Percentiles rank a stretch among this genome's conserved stretches.
Conservation (phyloP, 176 grass and related monocot genomes). For the Ensete glaucum region DNA sequence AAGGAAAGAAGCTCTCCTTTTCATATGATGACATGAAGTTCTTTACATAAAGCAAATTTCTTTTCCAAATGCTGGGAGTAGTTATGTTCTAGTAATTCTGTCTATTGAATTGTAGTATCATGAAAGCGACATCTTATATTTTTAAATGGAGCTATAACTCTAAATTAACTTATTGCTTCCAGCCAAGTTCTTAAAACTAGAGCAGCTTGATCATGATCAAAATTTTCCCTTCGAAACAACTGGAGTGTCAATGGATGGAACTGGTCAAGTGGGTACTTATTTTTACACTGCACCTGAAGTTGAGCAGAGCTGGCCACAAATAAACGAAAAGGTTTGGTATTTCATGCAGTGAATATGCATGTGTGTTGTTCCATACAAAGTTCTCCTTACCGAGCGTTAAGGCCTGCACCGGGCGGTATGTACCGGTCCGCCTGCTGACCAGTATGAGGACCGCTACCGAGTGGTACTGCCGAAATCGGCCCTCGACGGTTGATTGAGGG, state of each 20-base stretch:
- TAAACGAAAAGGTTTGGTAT: slow-evolving; percentile 82
- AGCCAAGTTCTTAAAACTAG: slow-evolving; percentile 96
- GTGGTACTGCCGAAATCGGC: too few relatives aligned
- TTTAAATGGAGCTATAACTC: neutral
- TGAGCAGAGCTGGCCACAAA: slow-evolving; percentile 89
- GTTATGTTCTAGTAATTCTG: too few relatives aligned
- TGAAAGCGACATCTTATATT: neutral
- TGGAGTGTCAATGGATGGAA: slow-evolving; percentile 80
- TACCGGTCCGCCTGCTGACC: too few relatives aligned
- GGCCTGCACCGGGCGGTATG: too few relatives aligned
- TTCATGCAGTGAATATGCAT: neutral
- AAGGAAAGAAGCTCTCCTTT: neutral
- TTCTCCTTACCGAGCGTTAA: too few relatives aligned
- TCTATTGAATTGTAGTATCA: neutral
- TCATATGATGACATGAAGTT: too few relatives aligned
- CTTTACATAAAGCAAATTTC: too few relatives aligned
- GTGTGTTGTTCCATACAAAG: neutral
- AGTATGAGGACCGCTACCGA: too few relatives aligned
- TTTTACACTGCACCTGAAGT: slow-evolving; percentile 96
- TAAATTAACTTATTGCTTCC: neutral
- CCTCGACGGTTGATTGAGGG: too few relatives aligned
- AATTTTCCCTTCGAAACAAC: slow-evolving; percentile 69
- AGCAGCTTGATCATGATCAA: slow-evolving; percentile 85
- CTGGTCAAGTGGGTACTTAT: slow-evolving; percentile 91
- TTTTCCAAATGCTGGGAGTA: too few relatives aligned